Evolutionary conservation across 2,329 filamentous ascomycete species (phyloP), one percentile per base, ranked within the genome.

Genomic region (Zymoseptoria crescenta): DNA sequence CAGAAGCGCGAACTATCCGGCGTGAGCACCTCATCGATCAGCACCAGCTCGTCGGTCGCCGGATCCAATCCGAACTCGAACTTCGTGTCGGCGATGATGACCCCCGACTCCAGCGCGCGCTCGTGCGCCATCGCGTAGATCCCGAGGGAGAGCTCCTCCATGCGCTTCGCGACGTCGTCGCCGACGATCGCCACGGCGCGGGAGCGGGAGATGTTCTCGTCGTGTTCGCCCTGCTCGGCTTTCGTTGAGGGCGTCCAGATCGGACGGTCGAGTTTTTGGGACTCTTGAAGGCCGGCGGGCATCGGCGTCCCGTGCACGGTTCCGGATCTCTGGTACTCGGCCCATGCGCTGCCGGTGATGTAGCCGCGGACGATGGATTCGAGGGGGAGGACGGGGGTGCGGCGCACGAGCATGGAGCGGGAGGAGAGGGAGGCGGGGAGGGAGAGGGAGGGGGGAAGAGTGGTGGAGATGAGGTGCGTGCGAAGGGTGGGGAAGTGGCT

Each of bases 361-460:
- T 96, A 96, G 65, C 91, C 91, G 59, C 91, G 85, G n/a, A 95
- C 89, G 62, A 93, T 93, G 50, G 86, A 88, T 75, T 93, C 89
- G 63, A 95, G 80, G 24, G 89, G 88, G 60, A 95, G 84, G 63
- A 94, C 84, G 67, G 86, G 83, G 59, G 91, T 80, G 64, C 84
- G 84, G 62, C 86, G 84, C 57, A 93, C 88, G 65, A 85, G 82
- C 91, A 96, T 95, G 71, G 82, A 85, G 60, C 91, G 86, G 67
- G 83, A 79, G 57, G 83, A 80, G 45, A 82, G 74, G 61, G 67
- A 45, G 28, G 63, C n/a, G 0, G 60, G 56, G 19, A 66, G 52
- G 5, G 59, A 49, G 60, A 88, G 80, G 1, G 72, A 71, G 6
- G 69, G 62, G 19, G 87, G 85, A 2, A 88, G 78, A 13, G 77